phyloP scores from a whole-genome alignment of 1,139 yeast genomes.

The Protomyces lactucae-debilis region DNA sequence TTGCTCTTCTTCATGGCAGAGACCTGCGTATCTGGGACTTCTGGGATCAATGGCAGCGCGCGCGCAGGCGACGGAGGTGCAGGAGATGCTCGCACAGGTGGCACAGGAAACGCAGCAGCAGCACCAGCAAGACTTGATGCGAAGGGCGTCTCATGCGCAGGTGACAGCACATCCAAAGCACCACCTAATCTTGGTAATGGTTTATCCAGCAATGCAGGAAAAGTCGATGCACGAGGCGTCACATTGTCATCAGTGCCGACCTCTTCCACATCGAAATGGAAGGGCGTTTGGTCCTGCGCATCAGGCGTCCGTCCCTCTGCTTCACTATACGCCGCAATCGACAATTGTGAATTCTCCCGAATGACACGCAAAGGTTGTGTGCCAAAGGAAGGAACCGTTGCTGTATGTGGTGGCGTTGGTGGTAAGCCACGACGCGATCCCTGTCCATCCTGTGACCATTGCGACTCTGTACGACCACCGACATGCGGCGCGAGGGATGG shows the following conservation, averaged over 20 bases:
- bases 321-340: slow-evolving; percentile 20
- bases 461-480: slow-evolving; percentile 8
- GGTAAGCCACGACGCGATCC: not conserved
- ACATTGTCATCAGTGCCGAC: not conserved
- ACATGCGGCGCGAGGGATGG: slow-evolving; percentile 6
- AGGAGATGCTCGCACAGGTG: not conserved
- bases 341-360: slow-evolving; percentile 23
- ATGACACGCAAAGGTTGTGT: slow-evolving; percentile 21
- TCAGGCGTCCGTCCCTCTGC: slow-evolving; percentile 18
- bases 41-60: not conserved
- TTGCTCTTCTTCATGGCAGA: slow-evolving; percentile 8
- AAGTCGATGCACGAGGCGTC: slow-evolving; percentile 8
- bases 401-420: slow-evolving; percentile 24
- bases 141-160: not conserved
- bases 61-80: not conserved
- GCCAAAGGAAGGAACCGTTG: slow-evolving; percentile 8
- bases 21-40: not conserved
- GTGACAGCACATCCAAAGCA: not conserved
- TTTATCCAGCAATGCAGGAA: not conserved
- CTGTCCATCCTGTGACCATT: not conserved
- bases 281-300: slow-evolving; percentile 20
- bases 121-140: not conserved
- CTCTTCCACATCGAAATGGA: slow-evolving; percentile 13
- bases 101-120: slow-evolving; percentile 1
- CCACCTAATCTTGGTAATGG: slow-evolving; percentile 1